Evolutionary conservation across 257 asterid genomes (phyloP).

Genomic region (Gentiana straminea): DNA sequence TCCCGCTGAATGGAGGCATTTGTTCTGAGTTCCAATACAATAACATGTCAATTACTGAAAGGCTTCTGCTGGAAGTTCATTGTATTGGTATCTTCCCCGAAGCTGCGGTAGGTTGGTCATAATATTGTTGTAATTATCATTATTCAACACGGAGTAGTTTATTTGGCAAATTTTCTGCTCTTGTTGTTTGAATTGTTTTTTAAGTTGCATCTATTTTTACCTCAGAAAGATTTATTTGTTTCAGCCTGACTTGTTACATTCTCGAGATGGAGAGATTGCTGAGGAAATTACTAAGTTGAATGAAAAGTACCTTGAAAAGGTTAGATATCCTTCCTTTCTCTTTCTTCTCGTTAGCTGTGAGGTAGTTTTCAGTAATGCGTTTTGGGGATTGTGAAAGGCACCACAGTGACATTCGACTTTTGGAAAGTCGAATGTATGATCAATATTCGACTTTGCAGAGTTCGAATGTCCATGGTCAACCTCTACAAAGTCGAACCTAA

Average conservation of each 20-base stretch:
- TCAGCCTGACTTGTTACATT: constrained; percentile 42
- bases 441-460: background rate
- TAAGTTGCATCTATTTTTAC: background rate
- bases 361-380: background rate
- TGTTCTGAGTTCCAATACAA: constrained; percentile 56
- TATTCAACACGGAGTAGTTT: constrained; percentile 3
- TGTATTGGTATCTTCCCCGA: constrained; percentile 79
- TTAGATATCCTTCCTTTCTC: constrained; percentile 22
- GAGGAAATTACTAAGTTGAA: constrained; percentile 44
- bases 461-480: too few relatives aligned
- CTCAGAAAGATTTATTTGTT: background rate
- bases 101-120: constrained; percentile 46
- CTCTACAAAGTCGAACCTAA: too few relatives aligned
- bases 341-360: background rate
- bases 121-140: background rate
- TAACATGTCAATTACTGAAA: constrained; percentile 59
- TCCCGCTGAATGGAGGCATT: constrained; percentile 24
- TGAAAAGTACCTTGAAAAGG: constrained; percentile 64
- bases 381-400: too few relatives aligned
- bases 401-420: too few relatives aligned
- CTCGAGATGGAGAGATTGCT: constrained; percentile 52
- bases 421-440: too few relatives aligned
- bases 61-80: constrained; percentile 63
- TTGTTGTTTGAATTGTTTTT: too few relatives aligned
- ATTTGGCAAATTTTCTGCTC: too few relatives aligned